These are phyloP conservation scores for Suhomyces bolitotheri DNA, from an alignment of 1,139 yeast species.

Conservation along the genomic window DNA sequence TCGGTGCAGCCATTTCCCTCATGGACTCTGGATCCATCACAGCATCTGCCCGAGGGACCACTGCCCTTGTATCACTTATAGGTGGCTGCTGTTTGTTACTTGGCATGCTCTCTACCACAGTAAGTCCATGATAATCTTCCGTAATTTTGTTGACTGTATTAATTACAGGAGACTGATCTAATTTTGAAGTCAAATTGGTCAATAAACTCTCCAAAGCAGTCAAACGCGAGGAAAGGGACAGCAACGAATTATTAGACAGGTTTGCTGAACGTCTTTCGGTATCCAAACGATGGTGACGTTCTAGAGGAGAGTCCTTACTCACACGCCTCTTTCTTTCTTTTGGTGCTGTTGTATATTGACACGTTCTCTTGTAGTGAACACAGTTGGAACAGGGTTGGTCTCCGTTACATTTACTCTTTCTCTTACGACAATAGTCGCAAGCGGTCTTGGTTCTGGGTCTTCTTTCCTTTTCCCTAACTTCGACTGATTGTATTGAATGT, in stretches of 20 bases:
- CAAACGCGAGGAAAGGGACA: constrained; percentile 15
- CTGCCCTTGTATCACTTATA: background rate
- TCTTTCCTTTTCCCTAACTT: constrained; percentile 1
- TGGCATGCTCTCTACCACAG: too few species aligned
- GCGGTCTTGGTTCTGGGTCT: constrained; percentile 23
- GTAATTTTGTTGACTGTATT: too few species aligned
- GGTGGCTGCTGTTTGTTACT: background rate
- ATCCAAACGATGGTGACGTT: too few species aligned
- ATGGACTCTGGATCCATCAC: constrained; percentile 4
- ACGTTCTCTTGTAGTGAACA: constrained; percentile 12
- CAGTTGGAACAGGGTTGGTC: constrained; percentile 26
- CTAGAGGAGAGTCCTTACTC: constrained; percentile 7
- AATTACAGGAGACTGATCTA: too few species aligned
- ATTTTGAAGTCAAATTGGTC: constrained; percentile 10
- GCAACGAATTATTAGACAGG: background rate
- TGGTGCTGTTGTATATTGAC: constrained; percentile 19
- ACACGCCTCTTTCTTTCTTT: constrained; percentile 19
- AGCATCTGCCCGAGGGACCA: constrained; percentile 2
- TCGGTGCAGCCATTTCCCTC: constrained; percentile 6
- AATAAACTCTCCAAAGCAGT: constrained; percentile 15
- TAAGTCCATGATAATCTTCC: too few species aligned
- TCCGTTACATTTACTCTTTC: constrained; percentile 30
- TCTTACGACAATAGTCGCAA: constrained; percentile 27
- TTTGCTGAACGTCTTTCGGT: constrained; percentile 1
- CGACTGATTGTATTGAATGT: background rate